These are phyloP conservation scores for Coprinopsis sp. DNA, from an alignment of 768 basidiomycete genomes.

Conservation along the genomic window DNA sequence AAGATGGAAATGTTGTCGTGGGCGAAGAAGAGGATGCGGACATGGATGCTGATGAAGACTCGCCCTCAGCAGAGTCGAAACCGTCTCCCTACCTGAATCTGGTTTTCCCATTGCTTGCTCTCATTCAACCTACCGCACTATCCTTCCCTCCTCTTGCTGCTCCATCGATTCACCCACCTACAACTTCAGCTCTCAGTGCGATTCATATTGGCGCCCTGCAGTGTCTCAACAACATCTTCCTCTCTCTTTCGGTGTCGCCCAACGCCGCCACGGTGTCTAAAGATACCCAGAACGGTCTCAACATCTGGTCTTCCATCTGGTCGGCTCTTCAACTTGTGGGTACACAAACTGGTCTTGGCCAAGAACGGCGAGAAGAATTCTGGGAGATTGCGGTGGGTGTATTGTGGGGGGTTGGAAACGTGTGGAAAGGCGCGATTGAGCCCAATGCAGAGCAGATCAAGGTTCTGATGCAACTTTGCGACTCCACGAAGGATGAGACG, in stretches of 20 bases:
- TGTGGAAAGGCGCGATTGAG: slow-evolving; percentile 62
- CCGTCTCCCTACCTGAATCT: slow-evolving; percentile 53
- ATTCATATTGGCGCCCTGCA: slow-evolving; percentile 85
- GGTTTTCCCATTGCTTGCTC: slow-evolving; percentile 60
- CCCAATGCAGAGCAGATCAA: slow-evolving; percentile 59
- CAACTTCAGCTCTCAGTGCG: slow-evolving; percentile 77
- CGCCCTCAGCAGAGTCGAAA: slow-evolving; percentile 25
- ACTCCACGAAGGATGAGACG: slow-evolving; percentile 46
- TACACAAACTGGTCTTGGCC: slow-evolving; percentile 52
- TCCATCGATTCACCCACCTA: slow-evolving; percentile 79
- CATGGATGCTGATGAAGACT: slow-evolving; percentile 41
- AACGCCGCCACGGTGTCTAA: slow-evolving; percentile 35
- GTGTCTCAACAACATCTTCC: slow-evolving; percentile 85
- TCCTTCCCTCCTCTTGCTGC: slow-evolving; percentile 75
- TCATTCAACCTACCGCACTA: slow-evolving; percentile 70
- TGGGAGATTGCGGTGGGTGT: slow-evolving; percentile 81
- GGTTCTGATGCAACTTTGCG: slow-evolving; percentile 62
- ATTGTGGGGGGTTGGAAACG: slow-evolving; percentile 80
- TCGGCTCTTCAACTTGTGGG: slow-evolving; percentile 54
- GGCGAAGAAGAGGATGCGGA: slow-evolving; percentile 33
- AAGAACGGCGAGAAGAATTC: slow-evolving; percentile 67
- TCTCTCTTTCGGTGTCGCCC: slow-evolving; percentile 57
- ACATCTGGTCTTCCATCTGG: slow-evolving; percentile 69
- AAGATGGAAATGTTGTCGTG: slow-evolving; percentile 23
- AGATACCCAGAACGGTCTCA: slow-evolving; percentile 44